Evolutionary conservation across 2,329 filamentous ascomycete species (phyloP).

Genomic region (Aspergillus sclerotialis): DNA sequence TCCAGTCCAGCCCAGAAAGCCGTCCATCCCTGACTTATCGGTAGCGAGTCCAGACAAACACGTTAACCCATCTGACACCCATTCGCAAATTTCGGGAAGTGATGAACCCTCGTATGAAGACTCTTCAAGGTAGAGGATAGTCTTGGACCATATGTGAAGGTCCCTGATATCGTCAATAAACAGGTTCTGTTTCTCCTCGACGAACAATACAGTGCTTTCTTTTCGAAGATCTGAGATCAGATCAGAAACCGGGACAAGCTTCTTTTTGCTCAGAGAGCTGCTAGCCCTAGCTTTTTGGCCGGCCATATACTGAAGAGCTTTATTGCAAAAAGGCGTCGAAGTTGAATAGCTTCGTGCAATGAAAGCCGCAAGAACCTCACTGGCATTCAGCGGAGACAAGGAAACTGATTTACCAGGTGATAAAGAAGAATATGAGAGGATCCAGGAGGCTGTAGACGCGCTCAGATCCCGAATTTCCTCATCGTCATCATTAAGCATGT

Average conservation of each 20-base stretch:
- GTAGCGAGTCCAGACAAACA: slow-evolving; percentile 21
- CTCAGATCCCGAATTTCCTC: slow-evolving; percentile 72
- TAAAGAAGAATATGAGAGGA: slow-evolving; percentile 27
- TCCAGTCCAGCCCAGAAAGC: slow-evolving; percentile 65
- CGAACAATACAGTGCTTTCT: slow-evolving; percentile 58
- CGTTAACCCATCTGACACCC: slow-evolving; percentile 27
- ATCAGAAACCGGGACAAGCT: slow-evolving; percentile 17
- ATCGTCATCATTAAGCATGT: slow-evolving; percentile 80
- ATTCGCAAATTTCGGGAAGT: slow-evolving; percentile 17
- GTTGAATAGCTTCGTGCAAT: slow-evolving; percentile 26
- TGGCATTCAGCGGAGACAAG: slow-evolving; percentile 45
- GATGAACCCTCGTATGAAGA: slow-evolving; percentile 14
- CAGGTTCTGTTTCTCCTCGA: slow-evolving; percentile 88
- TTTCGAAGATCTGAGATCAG: slow-evolving; percentile 27
- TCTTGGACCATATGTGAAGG: slow-evolving; percentile 57
- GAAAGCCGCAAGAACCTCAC: slow-evolving; percentile 31
- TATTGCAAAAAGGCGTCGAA: slow-evolving; percentile 26
- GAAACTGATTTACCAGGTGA: slow-evolving; percentile 22
- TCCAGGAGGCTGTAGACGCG: slow-evolving; percentile 32
- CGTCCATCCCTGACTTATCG: slow-evolving; percentile 44
- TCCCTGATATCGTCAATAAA: slow-evolving; percentile 79
- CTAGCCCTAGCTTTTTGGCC: slow-evolving; percentile 21
- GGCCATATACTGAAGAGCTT: slow-evolving; percentile 33
- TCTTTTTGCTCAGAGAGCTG: slow-evolving; percentile 8
- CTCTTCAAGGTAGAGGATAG: slow-evolving; percentile 35